Base-by-base conservation (phyloP, 352 stramenopile species). In the Globisporangium cystogenes region DNA sequence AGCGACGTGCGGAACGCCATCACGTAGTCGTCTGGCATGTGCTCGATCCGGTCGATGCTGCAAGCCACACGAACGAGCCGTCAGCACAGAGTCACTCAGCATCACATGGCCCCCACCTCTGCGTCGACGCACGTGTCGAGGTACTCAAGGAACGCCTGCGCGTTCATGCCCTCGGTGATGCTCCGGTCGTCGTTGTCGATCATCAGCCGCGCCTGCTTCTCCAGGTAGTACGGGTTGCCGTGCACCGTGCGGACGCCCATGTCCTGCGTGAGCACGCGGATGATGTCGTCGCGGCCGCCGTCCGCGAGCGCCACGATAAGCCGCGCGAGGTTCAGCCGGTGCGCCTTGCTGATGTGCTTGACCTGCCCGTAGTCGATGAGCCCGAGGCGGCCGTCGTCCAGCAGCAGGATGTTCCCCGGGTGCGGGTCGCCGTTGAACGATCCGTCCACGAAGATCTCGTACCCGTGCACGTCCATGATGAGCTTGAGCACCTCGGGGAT, bases 321-420 rank as follows among this genome's bases (percentile, higher is more conserved):
- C 62, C 84, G 82, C n/a, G 87, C 85, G 36, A 95, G 67, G 29
- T 84, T 71, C 53, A 88, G 35, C 1, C 83, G 69, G 39, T 86
- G 72, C 57, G 90, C 68, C 48, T 68, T 69, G 14, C 63, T 76
- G 36, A 95, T 87, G 51, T 93, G 76, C 60, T 94, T 96, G 41
- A 95, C 87, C 59, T 98, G 90, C 16, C 90, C 90, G 52, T 96
- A 97, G 68, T 97, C 90, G 42, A 97, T 94, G 45, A 97, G 67
- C 4, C 90, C 90, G 6, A 97, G 64, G 8, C 84, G 80, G 3
- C 89, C 89, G 47, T 97, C 88, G 7, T 93, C 75, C 16, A 97
- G 72, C 43, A 97, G 70, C 59, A 97, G 49, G 40, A 97, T 96
- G 58, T 97, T 97, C 14, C 90, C 90, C 4, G 89, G 89, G 39